These are phyloP conservation scores for Serendipita vermifera DNA, from an alignment of 768 basidiomycete genomes.

Conservation along the genomic window DNA sequence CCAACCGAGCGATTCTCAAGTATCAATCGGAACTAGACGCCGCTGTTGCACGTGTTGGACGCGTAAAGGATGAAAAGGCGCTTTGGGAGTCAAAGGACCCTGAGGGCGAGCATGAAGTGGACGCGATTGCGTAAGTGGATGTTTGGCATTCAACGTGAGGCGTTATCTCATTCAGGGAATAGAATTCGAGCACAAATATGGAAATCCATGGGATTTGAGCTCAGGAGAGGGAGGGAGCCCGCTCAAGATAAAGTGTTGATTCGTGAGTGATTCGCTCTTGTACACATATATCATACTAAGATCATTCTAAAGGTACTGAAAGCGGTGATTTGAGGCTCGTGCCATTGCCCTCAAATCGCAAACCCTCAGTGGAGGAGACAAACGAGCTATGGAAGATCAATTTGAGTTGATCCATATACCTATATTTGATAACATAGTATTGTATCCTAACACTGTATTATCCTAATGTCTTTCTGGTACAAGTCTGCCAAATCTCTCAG, in stretches of 20 bases:
- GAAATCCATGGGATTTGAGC: background rate
- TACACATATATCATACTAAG: background rate
- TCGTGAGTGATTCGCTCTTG: background rate
- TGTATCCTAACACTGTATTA: too few species aligned
- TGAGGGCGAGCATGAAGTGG: background rate
- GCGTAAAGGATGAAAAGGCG: background rate
- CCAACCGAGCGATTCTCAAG: background rate
- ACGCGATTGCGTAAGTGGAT: background rate
- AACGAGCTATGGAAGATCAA: constrained; percentile 6
- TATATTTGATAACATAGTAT: too few species aligned
- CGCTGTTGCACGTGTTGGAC: background rate
- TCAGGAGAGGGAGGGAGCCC: background rate
- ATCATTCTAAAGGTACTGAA: background rate
- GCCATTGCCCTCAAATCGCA: background rate
- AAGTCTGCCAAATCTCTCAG: too few species aligned
- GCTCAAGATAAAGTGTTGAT: background rate
- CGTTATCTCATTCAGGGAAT: background rate
- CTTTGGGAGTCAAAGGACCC: constrained; percentile 4
- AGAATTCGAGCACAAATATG: constrained; percentile 6
- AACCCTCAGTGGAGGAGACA: background rate
- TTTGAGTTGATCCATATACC: background rate
- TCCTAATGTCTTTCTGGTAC: too few species aligned
- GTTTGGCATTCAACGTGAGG: background rate
- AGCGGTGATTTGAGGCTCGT: background rate
- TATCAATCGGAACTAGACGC: background rate